phyloP scores from a whole-genome alignment of 2,329 filamentous ascomycete genomes.

The Zymoseptoria pseudotritici region DNA sequence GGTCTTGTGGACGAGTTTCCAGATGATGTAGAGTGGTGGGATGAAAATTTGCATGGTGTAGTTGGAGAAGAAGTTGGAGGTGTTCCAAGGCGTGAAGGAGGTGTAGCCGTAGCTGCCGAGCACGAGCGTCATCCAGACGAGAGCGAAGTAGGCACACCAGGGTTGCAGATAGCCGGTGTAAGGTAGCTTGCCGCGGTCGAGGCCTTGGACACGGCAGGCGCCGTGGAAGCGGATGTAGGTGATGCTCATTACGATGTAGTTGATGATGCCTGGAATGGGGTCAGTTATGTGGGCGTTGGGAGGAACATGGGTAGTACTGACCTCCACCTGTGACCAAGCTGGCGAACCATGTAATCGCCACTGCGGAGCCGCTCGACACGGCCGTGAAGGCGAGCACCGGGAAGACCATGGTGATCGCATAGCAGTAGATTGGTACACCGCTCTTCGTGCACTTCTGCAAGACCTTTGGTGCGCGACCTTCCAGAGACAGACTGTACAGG shows the following conservation, averaged over 20 bases:
- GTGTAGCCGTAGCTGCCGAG: slow-evolving; percentile 51
- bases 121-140: slow-evolving; percentile 26
- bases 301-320: too few species aligned
- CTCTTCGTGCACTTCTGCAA: slow-evolving; percentile 52
- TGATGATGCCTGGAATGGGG: slow-evolving; percentile 41
- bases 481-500: slow-evolving; percentile 47
- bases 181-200: slow-evolving; percentile 48
- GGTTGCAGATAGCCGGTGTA: slow-evolving; percentile 53
- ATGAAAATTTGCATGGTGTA: slow-evolving; percentile 34
- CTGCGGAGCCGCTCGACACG: slow-evolving; percentile 24
- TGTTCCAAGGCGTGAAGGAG: slow-evolving; percentile 41
- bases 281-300: slow-evolving; percentile 3
- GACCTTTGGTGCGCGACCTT: slow-evolving; percentile 47
- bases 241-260: slow-evolving; percentile 53
- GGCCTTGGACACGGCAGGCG: slow-evolving; percentile 44
- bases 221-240: slow-evolving; percentile 55
- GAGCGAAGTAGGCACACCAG: slow-evolving; percentile 41
- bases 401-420: slow-evolving; percentile 41
- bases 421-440: slow-evolving; percentile 56
- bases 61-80: slow-evolving; percentile 42
- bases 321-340: slow-evolving; percentile 51
- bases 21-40: slow-evolving; percentile 30
- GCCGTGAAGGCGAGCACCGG: slow-evolving; percentile 30
- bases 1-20: slow-evolving; percentile 57
- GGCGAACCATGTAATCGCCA: slow-evolving; percentile 37